These are phyloP conservation scores for Fusarium illudens DNA, from an alignment of 2,329 filamentous ascomycete genomes.

Conservation along the genomic window DNA sequence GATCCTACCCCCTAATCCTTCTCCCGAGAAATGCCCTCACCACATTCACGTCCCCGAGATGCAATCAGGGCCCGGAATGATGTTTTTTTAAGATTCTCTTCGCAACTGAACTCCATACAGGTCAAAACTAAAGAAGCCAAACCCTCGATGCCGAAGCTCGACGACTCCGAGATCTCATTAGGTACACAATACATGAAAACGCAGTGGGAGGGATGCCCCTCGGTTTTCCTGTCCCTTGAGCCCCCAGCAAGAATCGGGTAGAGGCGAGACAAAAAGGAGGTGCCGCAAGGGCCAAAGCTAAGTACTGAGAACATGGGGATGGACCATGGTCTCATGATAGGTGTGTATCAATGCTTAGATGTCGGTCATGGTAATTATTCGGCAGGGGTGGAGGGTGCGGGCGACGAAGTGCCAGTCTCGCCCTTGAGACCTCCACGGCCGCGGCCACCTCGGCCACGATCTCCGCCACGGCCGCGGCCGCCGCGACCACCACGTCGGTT, in stretches of 20 bases:
- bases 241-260: constrained; percentile 34
- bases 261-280: constrained; percentile 32
- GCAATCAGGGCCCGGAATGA: constrained; percentile 40
- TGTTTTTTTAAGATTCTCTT: constrained; percentile 43
- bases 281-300: constrained; percentile 33
- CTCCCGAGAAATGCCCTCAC: constrained; percentile 27
- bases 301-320: constrained; percentile 16
- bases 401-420: constrained; percentile 63
- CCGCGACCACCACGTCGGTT: constrained; percentile 65
- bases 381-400: constrained; percentile 62
- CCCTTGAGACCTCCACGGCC: constrained; percentile 67
- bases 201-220: constrained; percentile 35
- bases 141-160: constrained; percentile 41
- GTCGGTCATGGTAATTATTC: constrained; percentile 43
- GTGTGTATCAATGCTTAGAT: constrained; percentile 24
- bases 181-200: constrained; percentile 48
- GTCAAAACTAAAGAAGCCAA: constrained; percentile 45
- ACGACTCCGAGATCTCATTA: constrained; percentile 49
- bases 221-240: constrained; percentile 35
- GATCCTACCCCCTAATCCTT: constrained; percentile 26
- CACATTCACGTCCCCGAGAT: constrained; percentile 29
- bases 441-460: constrained; percentile 65
- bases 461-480: constrained; percentile 64
- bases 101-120: constrained; percentile 46
- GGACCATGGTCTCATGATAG: constrained; percentile 23